phyloP scores from a whole-genome alignment of 345 rosid genomes.

The Rhodamnia rubescens region DNA sequence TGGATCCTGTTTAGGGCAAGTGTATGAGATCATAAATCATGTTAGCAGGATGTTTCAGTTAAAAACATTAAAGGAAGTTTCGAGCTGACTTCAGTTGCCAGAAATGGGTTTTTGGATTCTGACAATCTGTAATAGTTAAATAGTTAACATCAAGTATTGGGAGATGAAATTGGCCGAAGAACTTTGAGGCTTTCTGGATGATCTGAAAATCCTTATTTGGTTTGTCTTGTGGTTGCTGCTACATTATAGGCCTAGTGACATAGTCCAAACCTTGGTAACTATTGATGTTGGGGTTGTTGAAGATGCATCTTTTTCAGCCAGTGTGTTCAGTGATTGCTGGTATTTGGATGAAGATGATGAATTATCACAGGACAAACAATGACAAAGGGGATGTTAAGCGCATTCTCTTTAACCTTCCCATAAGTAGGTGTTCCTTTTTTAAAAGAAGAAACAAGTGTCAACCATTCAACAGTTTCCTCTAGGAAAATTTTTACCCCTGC shows the following conservation, averaged over 20 bases:
- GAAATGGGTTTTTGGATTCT: neutral
- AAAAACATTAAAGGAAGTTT: neutral
- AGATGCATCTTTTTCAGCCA: neutral
- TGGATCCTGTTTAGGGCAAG: neutral
- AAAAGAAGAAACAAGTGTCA: neutral
- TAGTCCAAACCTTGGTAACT: neutral
- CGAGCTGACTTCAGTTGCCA: neutral
- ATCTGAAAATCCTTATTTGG: neutral
- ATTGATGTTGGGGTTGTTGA: neutral
- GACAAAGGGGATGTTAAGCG: neutral
- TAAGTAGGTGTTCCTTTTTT: neutral
- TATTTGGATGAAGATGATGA: neutral
- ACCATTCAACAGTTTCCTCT: neutral
- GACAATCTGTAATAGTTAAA: neutral
- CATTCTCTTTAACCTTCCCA: neutral
- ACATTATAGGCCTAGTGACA: neutral
- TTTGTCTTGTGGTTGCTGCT: neutral
- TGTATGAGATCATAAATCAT: neutral
- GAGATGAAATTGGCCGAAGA: neutral
- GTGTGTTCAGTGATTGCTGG: neutral
- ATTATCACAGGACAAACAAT: neutral
- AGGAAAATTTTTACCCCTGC: neutral
- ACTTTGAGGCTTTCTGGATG: neutral
- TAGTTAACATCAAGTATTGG: neutral
- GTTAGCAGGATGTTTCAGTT: neutral